Evolutionary conservation across 768 basidiomycete genomes (phyloP).

Genomic region (Boletus pseudo-olivaceus): DNA sequence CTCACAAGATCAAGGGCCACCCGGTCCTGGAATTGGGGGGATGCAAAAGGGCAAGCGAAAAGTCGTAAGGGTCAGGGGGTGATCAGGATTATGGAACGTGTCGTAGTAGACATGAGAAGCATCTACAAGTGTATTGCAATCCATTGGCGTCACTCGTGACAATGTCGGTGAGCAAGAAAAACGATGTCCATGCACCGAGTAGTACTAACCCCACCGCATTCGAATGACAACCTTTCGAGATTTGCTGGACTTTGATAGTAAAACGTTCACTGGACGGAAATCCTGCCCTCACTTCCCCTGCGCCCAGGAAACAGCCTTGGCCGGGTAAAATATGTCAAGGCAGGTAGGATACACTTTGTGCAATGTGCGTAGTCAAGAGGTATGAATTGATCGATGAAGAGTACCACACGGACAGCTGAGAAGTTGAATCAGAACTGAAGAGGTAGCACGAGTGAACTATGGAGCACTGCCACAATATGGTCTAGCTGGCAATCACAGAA

Average conservation of each 20-base stretch:
- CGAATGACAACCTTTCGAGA: background rate
- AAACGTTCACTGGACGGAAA: background rate
- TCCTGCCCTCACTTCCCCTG: background rate
- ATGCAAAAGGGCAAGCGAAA: conserved; percentile 75
- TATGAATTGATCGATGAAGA: too few species aligned
- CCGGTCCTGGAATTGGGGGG: conserved; percentile 28
- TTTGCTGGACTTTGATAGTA: background rate
- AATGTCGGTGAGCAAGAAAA: background rate
- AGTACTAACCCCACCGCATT: background rate
- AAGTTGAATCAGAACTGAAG: too few species aligned
- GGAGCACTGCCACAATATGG: too few species aligned
- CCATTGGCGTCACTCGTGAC: background rate
- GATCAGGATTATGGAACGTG: background rate
- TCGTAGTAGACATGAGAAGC: conserved; percentile 11
- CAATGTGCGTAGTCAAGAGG: too few species aligned
- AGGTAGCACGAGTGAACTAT: too few species aligned
- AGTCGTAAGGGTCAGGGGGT: conserved; percentile 71
- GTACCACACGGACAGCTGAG: too few species aligned
- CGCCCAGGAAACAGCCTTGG: background rate
- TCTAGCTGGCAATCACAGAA: too few species aligned
- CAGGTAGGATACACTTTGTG: too few species aligned
- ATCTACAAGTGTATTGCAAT: conserved; percentile 21
- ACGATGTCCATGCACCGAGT: background rate
- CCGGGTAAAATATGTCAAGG: background rate
- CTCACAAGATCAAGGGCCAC: conserved; percentile 49